A percentile compares a stretch with the other conserved stretches of the same genome.
These are phyloP conservation scores for Pelargonium australe DNA, from an alignment of 441 rosid species.

Conservation along the genomic window DNA sequence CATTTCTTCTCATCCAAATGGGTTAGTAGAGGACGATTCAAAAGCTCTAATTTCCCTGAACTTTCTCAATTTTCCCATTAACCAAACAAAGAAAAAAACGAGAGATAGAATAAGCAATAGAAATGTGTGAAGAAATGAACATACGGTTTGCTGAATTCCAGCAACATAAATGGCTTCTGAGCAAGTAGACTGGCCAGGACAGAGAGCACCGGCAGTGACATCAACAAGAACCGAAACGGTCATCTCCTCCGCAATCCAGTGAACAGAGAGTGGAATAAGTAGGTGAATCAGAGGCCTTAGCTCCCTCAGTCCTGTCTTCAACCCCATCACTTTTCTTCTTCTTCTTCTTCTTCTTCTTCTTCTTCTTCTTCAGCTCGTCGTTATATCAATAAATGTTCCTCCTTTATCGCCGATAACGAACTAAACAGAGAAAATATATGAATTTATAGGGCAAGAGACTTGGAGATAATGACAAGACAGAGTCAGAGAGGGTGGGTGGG, in stretches of 20 bases:
- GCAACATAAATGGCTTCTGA: constrained; percentile 45
- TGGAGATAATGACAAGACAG: background rate
- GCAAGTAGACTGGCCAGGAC: constrained; percentile 44
- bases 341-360: background rate
- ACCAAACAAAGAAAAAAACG: background rate
- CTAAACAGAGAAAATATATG: background rate
- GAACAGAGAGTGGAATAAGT: constrained; percentile 42
- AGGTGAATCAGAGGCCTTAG: constrained; percentile 42
- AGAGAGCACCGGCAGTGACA: constrained; percentile 42
- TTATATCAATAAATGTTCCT: background rate
- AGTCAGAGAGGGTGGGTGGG: background rate
- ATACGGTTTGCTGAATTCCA: constrained; percentile 55
- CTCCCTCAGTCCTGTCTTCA: constrained; percentile 28
- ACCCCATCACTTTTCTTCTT: constrained; percentile 20
- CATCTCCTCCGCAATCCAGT: constrained; percentile 57
- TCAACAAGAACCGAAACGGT: constrained; percentile 61
- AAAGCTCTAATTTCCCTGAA: background rate
- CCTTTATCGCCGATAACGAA: background rate
- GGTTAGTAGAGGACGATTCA: background rate
- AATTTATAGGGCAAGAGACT: background rate
- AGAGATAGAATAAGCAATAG: background rate
- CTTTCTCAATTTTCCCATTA: background rate
- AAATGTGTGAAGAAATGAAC: background rate
- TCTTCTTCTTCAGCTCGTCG: background rate
- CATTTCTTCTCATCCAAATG: background rate